phyloP scores from a whole-genome alignment of 192 early-diverging fungal genomes.

The Entophlyctis luteolus region DNA sequence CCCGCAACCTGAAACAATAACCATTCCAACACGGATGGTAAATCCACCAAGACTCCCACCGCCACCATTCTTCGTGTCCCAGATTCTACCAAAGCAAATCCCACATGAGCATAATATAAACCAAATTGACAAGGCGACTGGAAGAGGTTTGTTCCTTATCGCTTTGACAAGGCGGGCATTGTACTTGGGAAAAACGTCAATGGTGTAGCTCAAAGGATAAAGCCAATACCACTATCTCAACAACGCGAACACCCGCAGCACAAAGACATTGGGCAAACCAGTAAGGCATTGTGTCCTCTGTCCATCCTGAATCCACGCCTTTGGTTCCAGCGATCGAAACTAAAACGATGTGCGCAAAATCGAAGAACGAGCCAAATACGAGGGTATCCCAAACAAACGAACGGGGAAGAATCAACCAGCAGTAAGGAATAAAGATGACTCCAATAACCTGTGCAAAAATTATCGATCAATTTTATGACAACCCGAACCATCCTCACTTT shows the following conservation, averaged over 20 bases:
- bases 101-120: background rate
- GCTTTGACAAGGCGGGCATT: background rate
- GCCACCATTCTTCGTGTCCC: background rate
- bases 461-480: no score
- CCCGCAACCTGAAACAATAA: background rate
- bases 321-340: background rate
- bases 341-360: background rate
- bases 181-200: background rate
- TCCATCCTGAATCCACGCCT: background rate
- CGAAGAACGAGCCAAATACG: constrained; percentile 1
- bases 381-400: constrained; percentile 7
- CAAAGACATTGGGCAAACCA: background rate
- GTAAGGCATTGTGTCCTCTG: background rate
- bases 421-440: constrained; percentile 10
- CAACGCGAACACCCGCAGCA: constrained; percentile 14
- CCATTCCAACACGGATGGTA: constrained; percentile 7
- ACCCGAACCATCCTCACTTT: no score
- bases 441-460: background rate
- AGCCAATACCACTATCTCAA: constrained; percentile 8
- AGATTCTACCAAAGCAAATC: background rate
- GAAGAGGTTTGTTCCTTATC: background rate
- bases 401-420: constrained; percentile 13
- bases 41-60: background rate
- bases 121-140: background rate
- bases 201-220: background rate